Conservation (phyloP, 1,284 basidiomycete species). For the Sporisorium graminicola region DNA sequence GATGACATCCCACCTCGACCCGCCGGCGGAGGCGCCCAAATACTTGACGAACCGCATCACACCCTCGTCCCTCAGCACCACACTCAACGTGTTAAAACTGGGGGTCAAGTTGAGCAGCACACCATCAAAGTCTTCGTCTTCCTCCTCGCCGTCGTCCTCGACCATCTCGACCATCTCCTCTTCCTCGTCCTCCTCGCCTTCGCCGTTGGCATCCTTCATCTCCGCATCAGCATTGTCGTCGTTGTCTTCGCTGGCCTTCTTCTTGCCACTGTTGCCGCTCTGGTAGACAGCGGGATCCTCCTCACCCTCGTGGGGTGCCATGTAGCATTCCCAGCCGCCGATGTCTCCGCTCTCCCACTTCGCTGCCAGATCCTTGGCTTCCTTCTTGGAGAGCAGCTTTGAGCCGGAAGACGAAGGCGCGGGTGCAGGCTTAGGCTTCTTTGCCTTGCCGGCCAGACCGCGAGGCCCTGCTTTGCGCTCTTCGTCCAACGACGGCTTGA, state of each 20-base stretch:
- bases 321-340: slow-evolving; percentile 98
- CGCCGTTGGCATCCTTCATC: slow-evolving; percentile 67
- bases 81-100: slow-evolving; percentile 87
- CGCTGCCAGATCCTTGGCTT: slow-evolving; percentile 65
- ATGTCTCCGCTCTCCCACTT: slow-evolving; percentile 82
- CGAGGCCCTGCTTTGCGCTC: slow-evolving; percentile 56
- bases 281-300: slow-evolving; percentile 86
- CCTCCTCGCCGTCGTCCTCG: slow-evolving; percentile 70
- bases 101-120: slow-evolving; percentile 90
- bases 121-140: slow-evolving; percentile 79
- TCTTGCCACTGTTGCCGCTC: slow-evolving; percentile 70
- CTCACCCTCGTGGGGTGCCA: slow-evolving; percentile 92
- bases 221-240: slow-evolving; percentile 40
- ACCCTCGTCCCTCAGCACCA: slow-evolving; percentile 91
- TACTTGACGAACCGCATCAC: slow-evolving; percentile 77
- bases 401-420: slow-evolving; percentile 3
- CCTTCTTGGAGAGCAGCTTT: slow-evolving; percentile 48
- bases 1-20: slow-evolving; percentile 66
- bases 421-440: slow-evolving; percentile 33
- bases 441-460: slow-evolving; percentile 66
- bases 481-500: slow-evolving; percentile 53
- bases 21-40: slow-evolving; percentile 61
- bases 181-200: slow-evolving; percentile 70
- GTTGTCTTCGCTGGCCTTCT: slow-evolving; percentile 38
- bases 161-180: slow-evolving; percentile 67